Evolutionary conservation across 345 rosid species (phyloP), one percentile per base, ranked within the genome.

Genomic region (Camelina laxa): DNA sequence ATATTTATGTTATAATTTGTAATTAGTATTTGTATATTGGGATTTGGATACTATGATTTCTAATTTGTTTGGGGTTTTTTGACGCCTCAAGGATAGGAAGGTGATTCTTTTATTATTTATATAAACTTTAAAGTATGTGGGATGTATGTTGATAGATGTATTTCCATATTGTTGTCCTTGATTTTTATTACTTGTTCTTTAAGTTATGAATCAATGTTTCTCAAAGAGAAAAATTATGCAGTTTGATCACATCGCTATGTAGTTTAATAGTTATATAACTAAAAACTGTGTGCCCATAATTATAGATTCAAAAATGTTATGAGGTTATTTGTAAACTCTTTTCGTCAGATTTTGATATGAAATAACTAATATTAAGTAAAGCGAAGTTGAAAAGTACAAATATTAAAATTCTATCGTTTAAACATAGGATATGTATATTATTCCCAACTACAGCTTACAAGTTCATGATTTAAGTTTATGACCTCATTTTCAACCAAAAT

Each of bases 21-120:
- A 35, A 75, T 2, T 75, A 60, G 31, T 31, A 20, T 45, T 62
- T 69, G 51, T 76, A 69, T 69, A 49, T 41, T 60, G 68, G 7
- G 45, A 50, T 24, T 17, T 39, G 9, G 36, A 16, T 17, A 41
- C 60, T 58, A 10, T 59, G 2, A 31, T 7, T 53, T 75, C 44
- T 67, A 67, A 4, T 42, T 35, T 68, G 38, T 60, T 16, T 69
- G 69, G 14, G 56, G 27, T 0, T 44, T 54, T 65, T 65, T 57
- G 0, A 57, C 38, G 60, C 53, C 60, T 58, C 78, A 65, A 66
- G 44, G 54, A 60, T 35, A 67, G 31, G 65, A 65, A 55, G 62
- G 15, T 53, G 38, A 60, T 67, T 70, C 20, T n/a, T 47, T 55
- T 22, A 12, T 58, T 57, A 22, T 36, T 11, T 60, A 41, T 36